Conservation (phyloP, 2,329 filamentous ascomycete genomes). For the Tolypocladium ophioglossoides region DNA sequence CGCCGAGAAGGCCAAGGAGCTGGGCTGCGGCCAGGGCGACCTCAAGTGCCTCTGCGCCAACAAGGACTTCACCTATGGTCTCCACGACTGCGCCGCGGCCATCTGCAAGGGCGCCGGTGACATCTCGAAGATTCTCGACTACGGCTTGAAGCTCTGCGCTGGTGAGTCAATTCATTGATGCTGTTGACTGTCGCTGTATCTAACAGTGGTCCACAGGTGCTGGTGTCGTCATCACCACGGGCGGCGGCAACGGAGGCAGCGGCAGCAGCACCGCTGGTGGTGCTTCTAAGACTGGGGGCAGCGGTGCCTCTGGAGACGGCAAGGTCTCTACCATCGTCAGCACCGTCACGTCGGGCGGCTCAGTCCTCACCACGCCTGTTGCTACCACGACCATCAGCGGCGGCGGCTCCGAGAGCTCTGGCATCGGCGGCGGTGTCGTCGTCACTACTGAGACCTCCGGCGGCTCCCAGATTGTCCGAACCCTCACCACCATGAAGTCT, state of each 20-base stretch:
- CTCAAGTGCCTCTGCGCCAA: constrained; percentile 36
- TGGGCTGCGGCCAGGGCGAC: constrained; percentile 34
- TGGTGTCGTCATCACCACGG: constrained; percentile 21
- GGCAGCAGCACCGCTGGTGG: constrained; percentile 1
- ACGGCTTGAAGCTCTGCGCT: constrained; percentile 28
- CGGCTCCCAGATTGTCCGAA: constrained; percentile 12
- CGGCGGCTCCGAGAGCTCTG: constrained; percentile 2
- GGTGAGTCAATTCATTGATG: constrained; percentile 13
- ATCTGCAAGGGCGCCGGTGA: constrained; percentile 27
- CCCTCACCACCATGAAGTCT: constrained; percentile 14
- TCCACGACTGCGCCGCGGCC: constrained; percentile 39
- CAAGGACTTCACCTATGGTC: constrained; percentile 34
- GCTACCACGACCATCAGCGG: constrained; percentile 22
- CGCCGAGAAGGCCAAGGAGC: constrained; percentile 25
- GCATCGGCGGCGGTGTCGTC: constrained; percentile 8
- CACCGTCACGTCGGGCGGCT: constrained; percentile 22
- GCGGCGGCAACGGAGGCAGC: constrained; percentile 3
- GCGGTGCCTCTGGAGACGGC: neutral
- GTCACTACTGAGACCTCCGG: constrained; percentile 13
- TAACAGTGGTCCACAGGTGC: constrained; percentile 14
- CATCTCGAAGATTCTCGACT: constrained; percentile 22
- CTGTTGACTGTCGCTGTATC: neutral
- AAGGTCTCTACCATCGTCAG: constrained; percentile 25
- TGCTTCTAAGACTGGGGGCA: neutral
- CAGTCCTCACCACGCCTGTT: constrained; percentile 23